Evolutionary conservation across 2,329 filamentous ascomycete genomes (phyloP).

Genomic region (Talaromyces sp.): DNA sequence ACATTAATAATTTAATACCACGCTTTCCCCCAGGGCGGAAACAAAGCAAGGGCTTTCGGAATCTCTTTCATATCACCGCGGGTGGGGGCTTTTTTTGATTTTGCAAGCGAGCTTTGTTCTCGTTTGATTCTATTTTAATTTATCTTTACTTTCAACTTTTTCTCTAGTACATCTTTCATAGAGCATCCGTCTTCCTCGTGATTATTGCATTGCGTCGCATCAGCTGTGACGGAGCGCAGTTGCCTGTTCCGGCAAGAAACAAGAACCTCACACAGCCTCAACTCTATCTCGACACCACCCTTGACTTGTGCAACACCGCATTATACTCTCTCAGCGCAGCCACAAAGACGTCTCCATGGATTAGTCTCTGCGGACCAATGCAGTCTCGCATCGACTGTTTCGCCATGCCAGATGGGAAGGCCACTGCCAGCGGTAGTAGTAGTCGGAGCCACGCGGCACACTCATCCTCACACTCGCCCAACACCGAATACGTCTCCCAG

Average conservation of each 20-base stretch:
- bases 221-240: not conserved
- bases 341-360: not conserved
- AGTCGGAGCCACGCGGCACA: not conserved
- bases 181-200: too few species aligned
- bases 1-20: not conserved
- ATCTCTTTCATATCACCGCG: not conserved
- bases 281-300: not conserved
- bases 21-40: not conserved
- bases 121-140: not conserved
- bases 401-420: not conserved
- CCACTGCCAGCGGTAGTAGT: not conserved
- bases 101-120: not conserved
- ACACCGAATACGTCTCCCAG: constrained; percentile 6
- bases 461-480: not conserved
- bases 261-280: not conserved
- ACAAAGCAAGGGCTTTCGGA: not conserved
- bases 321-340: not conserved
- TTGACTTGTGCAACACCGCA: not conserved
- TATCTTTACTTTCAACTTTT: not conserved
- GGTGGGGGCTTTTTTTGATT: not conserved
- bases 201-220: not conserved
- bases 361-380: not conserved
- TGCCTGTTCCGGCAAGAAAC: not conserved
- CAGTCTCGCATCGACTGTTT: not conserved
- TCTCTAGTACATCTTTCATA: too few species aligned